A percentile compares a stretch with the other conserved stretches of the same genome.
Conservation (phyloP, 306 rosid genomes). For the Corylus avellana region DNA sequence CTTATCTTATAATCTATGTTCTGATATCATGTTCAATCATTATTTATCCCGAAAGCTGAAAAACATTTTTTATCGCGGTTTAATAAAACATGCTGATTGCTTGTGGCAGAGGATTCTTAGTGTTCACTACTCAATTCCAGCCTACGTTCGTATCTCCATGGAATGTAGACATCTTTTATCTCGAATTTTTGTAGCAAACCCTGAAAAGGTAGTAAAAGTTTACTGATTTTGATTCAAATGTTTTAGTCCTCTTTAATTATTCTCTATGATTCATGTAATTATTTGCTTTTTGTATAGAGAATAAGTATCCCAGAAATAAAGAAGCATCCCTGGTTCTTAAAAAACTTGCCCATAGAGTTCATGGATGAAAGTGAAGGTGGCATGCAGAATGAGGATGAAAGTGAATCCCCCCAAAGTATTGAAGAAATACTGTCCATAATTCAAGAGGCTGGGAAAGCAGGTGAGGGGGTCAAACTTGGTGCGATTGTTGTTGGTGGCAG, state of each 20-base stretch:
- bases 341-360: conserved; percentile 74
- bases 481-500: conserved; percentile 72
- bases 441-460: conserved; percentile 70
- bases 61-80: background rate
- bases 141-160: conserved; percentile 66
- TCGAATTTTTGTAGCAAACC: conserved; percentile 77
- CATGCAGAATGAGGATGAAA: conserved; percentile 28
- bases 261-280: background rate
- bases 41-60: too few relatives aligned
- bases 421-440: conserved; percentile 71
- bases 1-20: too few relatives aligned
- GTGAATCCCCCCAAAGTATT: conserved; percentile 44
- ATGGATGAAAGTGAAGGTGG: conserved; percentile 42
- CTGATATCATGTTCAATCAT: too few relatives aligned
- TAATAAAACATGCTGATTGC: conserved; percentile 12
- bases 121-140: conserved; percentile 85
- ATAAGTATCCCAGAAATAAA: conserved; percentile 81
- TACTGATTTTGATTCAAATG: background rate
- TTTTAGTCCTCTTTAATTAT: background rate
- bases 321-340: conserved; percentile 75
- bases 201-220: conserved; percentile 61
- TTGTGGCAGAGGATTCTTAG: conserved; percentile 82
- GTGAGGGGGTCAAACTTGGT: conserved; percentile 52
- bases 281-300: conserved; percentile 54
- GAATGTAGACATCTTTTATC: conserved; percentile 91